Percentiles rank a stretch among this genome's conserved stretches.
phyloP scores from a whole-genome alignment of 73 alveolate genomes.

The Tetrahymena thermophila region DNA sequence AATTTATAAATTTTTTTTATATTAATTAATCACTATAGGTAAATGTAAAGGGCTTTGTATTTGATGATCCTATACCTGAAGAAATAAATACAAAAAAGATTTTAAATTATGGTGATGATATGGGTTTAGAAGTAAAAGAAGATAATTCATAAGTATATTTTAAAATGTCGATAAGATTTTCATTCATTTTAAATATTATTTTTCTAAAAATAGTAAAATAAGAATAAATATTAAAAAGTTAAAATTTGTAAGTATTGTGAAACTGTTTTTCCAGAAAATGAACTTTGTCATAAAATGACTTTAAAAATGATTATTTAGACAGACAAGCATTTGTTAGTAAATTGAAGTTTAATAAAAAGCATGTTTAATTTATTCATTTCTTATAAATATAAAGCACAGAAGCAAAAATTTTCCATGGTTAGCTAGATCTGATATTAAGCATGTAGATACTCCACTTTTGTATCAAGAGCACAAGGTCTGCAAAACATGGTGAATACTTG shows the following conservation, averaged over 20 bases:
- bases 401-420: constrained; percentile 47
- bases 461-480: constrained; percentile 69
- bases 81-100: constrained; percentile 21
- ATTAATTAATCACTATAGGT: background rate
- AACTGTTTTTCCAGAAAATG: constrained; percentile 49
- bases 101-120: constrained; percentile 37
- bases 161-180: background rate
- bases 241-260: constrained; percentile 66
- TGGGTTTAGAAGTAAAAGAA: constrained; percentile 41
- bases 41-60: constrained; percentile 29
- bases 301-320: constrained; percentile 64
- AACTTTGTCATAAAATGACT: constrained; percentile 63
- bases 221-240: constrained; percentile 21
- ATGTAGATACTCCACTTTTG: constrained; percentile 43
- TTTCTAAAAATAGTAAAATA: background rate
- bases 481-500: constrained; percentile 18
- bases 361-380: background rate
- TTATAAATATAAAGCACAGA: constrained; percentile 32
- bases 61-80: constrained; percentile 41
- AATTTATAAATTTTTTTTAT: background rate
- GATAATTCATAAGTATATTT: constrained; percentile 7
- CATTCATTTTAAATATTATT: background rate
- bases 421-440: constrained; percentile 57
- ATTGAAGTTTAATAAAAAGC: background rate
- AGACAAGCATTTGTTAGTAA: constrained; percentile 51